phyloP scores from a whole-genome alignment of 23 red algal species.

The Gracilaria domingensis region DNA sequence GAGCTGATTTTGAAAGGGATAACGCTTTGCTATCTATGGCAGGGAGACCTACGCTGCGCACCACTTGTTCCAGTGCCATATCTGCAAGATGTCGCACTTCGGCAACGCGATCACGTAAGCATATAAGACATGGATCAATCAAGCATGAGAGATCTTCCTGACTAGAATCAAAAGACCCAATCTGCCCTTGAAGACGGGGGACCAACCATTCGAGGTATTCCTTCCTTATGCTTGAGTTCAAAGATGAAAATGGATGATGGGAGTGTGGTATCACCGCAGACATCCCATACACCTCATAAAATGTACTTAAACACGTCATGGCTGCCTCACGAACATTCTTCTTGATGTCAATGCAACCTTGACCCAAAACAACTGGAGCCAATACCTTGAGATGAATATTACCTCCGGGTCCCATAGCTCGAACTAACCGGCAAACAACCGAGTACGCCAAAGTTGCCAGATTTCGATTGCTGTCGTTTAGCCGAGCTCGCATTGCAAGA shows the following conservation, averaged over 20 bases:
- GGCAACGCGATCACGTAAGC: slow-evolving; percentile 66
- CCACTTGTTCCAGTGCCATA: slow-evolving; percentile 54
- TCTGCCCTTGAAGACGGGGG: slow-evolving; percentile 69
- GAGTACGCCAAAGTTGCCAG: slow-evolving; percentile 70
- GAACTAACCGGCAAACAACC: slow-evolving; percentile 60
- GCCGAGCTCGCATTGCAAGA: slow-evolving; percentile 64
- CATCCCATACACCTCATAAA: slow-evolving; percentile 68
- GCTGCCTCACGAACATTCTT: slow-evolving; percentile 75
- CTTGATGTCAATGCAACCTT: slow-evolving; percentile 82
- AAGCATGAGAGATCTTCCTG: slow-evolving; percentile 54
- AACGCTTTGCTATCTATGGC: slow-evolving; percentile 55
- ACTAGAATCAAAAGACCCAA: slow-evolving; percentile 57
- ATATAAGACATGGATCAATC: slow-evolving; percentile 55
- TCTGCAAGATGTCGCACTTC: slow-evolving; percentile 80
- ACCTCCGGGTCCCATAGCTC: slow-evolving; percentile 66
- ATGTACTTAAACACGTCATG: slow-evolving; percentile 58
- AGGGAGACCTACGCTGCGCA: slow-evolving; percentile 55
- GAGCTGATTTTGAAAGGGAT: slow-evolving; percentile 42
- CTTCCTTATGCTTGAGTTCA: slow-evolving; percentile 72
- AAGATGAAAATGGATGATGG: slow-evolving; percentile 47
- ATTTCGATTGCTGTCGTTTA: slow-evolving; percentile 87
- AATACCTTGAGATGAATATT: slow-evolving; percentile 54
- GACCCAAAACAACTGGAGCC: slow-evolving; percentile 50
- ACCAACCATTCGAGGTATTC: slow-evolving; percentile 79
- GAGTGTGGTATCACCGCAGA: slow-evolving; percentile 65